Base-by-base conservation (phyloP, 2,329 filamentous ascomycete genomes). In the Amauroascus niger region DNA sequence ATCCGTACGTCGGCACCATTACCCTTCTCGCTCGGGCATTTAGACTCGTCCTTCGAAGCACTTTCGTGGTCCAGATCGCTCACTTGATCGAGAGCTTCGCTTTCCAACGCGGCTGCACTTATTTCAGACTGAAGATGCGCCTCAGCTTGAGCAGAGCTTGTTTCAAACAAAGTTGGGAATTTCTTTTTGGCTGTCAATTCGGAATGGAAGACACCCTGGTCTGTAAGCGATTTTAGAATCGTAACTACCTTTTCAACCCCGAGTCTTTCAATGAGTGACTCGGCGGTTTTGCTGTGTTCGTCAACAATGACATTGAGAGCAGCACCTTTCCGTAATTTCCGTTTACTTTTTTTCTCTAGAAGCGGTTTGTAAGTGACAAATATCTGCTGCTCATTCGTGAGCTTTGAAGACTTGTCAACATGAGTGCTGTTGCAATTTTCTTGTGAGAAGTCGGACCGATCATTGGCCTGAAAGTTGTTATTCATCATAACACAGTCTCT, bases 141-240 rank as follows among this genome's bases (percentile, higher is more conserved):
- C 14, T 24, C 50, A 26, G 26, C 28, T 20, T 52, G 18, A 9
- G 28, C 32, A 39, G 40, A 14, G 2, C 41, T 30, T 18, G 41
- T 39, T 18, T 46, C 40, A 46, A 52, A 52, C 20, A 52, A 24
- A 39, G 40, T 37, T 20, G 50, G 50, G 39, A 52, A 52, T 18
- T 35, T 18, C 13, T 35, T 20, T 35, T 46, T 37, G 18, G 40
- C 50, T 20, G 28, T 46, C 1, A 8, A 13, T 39, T 52, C 50
- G n/a, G 50, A 52, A 26, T 24, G 20, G 16, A 52, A 52, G 2
- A 46, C 32, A 6, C 37, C 50, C 30, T 47, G 7, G 3, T 46
- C 13, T 5, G 26, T 11, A 18, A 52, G 41, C 18, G 32, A 26
- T 22, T 39, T 44, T n/a, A 52, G 22, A 16, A 51, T 51, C 6